A percentile compares a stretch with the other conserved stretches of the same genome.
phyloP scores from a whole-genome alignment of 2,329 filamentous ascomycete genomes.

The Fusarium illudens region DNA sequence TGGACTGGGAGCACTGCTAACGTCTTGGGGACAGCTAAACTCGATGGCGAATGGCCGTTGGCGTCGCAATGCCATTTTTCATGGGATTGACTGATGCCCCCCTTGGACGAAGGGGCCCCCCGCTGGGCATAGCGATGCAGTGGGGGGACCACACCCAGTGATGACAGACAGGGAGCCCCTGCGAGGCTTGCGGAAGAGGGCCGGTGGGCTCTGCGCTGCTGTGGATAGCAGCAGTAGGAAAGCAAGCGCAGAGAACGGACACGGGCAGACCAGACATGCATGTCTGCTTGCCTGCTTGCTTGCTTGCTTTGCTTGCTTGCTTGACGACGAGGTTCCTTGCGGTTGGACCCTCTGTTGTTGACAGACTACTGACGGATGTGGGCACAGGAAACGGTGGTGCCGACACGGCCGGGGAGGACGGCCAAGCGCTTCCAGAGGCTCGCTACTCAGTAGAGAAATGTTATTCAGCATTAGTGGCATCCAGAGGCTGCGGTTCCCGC shows the following conservation, averaged over 20 bases:
- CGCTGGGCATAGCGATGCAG: constrained; percentile 36
- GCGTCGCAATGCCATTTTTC: constrained; percentile 42
- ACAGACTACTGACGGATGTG: neutral
- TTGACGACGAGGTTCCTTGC: neutral
- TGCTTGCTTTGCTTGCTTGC: neutral
- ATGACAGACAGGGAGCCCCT: constrained; percentile 44
- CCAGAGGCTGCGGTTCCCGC: constrained; percentile 14
- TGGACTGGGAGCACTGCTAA: constrained; percentile 35
- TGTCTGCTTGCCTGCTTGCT: neutral
- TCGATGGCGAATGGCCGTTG: constrained; percentile 42
- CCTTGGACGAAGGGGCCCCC: constrained; percentile 23
- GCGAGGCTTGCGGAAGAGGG: constrained; percentile 35
- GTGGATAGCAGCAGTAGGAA: neutral
- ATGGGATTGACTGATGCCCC: constrained; percentile 42
- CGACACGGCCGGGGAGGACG: constrained; percentile 3
- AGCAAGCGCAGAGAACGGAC: constrained; percentile 2
- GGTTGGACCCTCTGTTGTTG: neutral
- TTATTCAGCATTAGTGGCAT: constrained; percentile 23
- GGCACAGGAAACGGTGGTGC: constrained; percentile 1
- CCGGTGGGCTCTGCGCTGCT: constrained; percentile 15
- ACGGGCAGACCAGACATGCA: constrained; percentile 18
- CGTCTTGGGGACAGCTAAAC: constrained; percentile 40
- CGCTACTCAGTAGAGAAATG: constrained; percentile 19
- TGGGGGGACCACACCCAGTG: constrained; percentile 35
- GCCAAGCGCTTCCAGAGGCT: constrained; percentile 13